Percentiles rank a stretch among this genome's conserved stretches.
phyloP scores from a whole-genome alignment of 371 early-diverging fungal genomes.

The Haplosporangium sp. region DNA sequence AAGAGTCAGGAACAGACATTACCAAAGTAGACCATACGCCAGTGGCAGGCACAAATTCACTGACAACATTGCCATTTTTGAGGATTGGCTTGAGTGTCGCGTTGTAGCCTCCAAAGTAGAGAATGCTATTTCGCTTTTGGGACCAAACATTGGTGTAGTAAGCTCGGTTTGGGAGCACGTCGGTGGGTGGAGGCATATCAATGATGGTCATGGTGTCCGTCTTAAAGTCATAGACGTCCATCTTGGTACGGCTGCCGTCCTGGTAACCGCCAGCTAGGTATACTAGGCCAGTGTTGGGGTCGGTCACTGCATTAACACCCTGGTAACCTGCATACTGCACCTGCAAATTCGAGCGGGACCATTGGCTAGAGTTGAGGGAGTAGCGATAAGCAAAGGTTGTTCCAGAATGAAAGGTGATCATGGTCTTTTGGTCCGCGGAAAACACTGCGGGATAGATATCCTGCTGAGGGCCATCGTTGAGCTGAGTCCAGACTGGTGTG shows the following conservation, averaged over 20 bases:
- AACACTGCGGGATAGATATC: conserved; percentile 30
- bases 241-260: not conserved
- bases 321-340: conserved; percentile 1
- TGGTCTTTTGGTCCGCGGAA: conserved; percentile 34
- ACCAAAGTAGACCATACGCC: conserved; percentile 23
- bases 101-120: conserved; percentile 49
- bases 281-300: conserved; percentile 27
- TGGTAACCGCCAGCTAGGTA: conserved; percentile 37
- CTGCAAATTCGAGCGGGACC: conserved; percentile 12
- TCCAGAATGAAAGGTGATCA: conserved; percentile 30
- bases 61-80: conserved; percentile 8
- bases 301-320: conserved; percentile 35
- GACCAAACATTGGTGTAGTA: conserved; percentile 38
- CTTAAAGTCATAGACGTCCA: conserved; percentile 25
- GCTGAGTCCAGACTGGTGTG: conserved; percentile 29
- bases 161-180: conserved; percentile 1
- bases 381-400: conserved; percentile 12
- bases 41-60: conserved; percentile 24
- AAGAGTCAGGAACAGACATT: not conserved
- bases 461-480: conserved; percentile 25
- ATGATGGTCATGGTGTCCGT: not conserved
- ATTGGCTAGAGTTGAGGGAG: conserved; percentile 11
- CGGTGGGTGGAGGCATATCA: conserved; percentile 3
- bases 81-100: not conserved
- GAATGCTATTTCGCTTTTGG: conserved; percentile 25